Evolutionary conservation across 1,139 yeast genomes (phyloP), one percentile per base, ranked within the genome.

Genomic region (Diutina neorugosa): DNA sequence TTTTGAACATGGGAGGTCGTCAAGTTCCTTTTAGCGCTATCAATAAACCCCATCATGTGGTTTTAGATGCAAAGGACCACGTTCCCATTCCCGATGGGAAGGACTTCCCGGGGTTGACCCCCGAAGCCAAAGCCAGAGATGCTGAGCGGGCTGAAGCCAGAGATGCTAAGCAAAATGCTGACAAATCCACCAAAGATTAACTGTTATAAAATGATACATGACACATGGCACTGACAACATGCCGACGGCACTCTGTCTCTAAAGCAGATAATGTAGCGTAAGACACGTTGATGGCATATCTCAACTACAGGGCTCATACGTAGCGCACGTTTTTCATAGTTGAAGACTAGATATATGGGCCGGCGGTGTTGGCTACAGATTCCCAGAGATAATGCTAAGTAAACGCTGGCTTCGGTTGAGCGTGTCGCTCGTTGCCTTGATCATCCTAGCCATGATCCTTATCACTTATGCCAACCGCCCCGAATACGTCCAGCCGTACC

Each of bases 11-110:
- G 44, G 74, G 73, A 11, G 74, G 74, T 46, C 65, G 62, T 54
- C 59, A 58, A 53, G 75, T 74, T 14, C 78, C 77, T 5, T 67
- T 70, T 54, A 62, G 60, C 52, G 59, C 56, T 52, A 67, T 74
- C 56, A 71, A 67, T 60, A 73, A 71, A 57, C 79, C 79, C 3
- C 79, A 74, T 59, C 58, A 68, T 34, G 76, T 67, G 23, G 67
- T 74, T 7, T 56, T 72, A 44, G 66, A 68, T 44, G 74, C 74
- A n/a, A 58, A 56, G 44, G 53, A 59, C 42, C 65, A 66, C 55
- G 64, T 66, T 54, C 70, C 72, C 2, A 61, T 68, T 2, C 61
- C 66, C 21, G 65, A 66, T 18, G 59, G 65, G 48, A 66, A 66
- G 52, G 64, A 62, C 52, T 66, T 66, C 53, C 71, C 71, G 9